Evolutionary conservation across 2,329 filamentous ascomycete species (phyloP), one percentile per base, ranked within the genome.

Genomic region (Achaetomium macrosporum): DNA sequence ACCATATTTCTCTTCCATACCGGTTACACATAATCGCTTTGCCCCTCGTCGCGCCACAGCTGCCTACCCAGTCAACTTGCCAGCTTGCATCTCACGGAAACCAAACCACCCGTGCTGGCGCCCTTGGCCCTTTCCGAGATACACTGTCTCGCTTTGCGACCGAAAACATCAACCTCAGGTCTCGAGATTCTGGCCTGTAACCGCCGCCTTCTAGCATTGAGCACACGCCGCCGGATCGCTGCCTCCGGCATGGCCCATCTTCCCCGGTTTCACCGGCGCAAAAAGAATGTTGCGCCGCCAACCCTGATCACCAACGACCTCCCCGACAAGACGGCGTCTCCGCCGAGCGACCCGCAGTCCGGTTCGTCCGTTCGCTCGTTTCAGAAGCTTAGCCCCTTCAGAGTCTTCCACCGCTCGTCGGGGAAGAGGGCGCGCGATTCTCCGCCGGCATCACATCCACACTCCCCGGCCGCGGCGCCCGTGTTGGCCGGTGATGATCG

Each of bases 341-440:
- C 55, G 11, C 56, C 59, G 20, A 47, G 55, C 42, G 59, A 64
- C 42, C 56, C 40, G 39, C 59, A 41, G 35, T 50, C 57, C 45
- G 37, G 48, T 16, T 42, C 53, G 25, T 51, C 57, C 19, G 33
- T 47, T 42, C 56, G 56, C 30, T 47, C 56, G 13, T 53, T 53
- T 20, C 60, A 55, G 16, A 60, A 61, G 47, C 57, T 60, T 25
- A 61, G 55, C 42, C 65, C 65, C 11, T 68, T 68, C 47, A 57
- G 65, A 3, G 63, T 59, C 29, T 63, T 68, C 31, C 59, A 63
- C 31, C 63, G 64, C n/a, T 60, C 63, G 6, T 62, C 62, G 6
- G 60, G 61, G 11, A 68, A 69, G 56, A 59, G 64, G 17, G 62
- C 60, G 36, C 63, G 65, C 42, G 63, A 62, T 37, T 65, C 62